Evolutionary conservation across 495 filamentous ascomycete species (phyloP), one percentile per base, ranked within the genome.

Genomic region (Xylaria grammica): DNA sequence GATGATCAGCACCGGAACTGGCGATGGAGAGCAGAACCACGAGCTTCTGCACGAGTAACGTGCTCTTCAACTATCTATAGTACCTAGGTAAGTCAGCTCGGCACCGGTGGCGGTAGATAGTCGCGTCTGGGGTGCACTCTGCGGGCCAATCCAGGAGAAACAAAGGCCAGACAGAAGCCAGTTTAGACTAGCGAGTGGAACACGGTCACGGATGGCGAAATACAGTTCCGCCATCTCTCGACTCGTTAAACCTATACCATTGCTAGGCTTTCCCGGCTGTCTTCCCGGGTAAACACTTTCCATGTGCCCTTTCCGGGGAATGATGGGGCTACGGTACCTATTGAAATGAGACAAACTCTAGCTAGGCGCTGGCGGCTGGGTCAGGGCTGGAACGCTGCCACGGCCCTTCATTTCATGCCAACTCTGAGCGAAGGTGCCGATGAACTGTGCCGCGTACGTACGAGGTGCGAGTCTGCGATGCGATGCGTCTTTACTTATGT

Each of bases 101-200:
- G 70, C 67, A 72, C 67, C 65, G 54, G 63, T 62, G 30, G 66
- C 72, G 72, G 72, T 72, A 75, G 58, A 69, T 75, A 58, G 19
- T 22, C 19, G n/a, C 26, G 40, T 32, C 40, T 44, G 19, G 55
- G 34, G 15, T 32, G 55, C 55, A 17, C 10, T n/a, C 26, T 32
- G 38, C 55, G 40, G 55, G 26, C 34, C 55, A 58, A 48, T 34
- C n/a, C 10, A n/a, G 10, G 56, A 34, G n/a, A 11, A 11, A 59
- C 42, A 27, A 17, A n/a, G n/a, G n/a, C n/a, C 40, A 42, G 40
- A 42, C 40, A 10, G 17, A 10, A 3, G 40, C 13, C 7, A 17
- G 7, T 42, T 6, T 36, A 11, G 34, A 11, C n/a, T n/a, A 36
- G 34, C 5, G 40, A 42, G 40, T 42, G 40, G 40, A 42, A 42